Base-by-base conservation (phyloP, 116 monocot species). In the Iris pallida region DNA sequence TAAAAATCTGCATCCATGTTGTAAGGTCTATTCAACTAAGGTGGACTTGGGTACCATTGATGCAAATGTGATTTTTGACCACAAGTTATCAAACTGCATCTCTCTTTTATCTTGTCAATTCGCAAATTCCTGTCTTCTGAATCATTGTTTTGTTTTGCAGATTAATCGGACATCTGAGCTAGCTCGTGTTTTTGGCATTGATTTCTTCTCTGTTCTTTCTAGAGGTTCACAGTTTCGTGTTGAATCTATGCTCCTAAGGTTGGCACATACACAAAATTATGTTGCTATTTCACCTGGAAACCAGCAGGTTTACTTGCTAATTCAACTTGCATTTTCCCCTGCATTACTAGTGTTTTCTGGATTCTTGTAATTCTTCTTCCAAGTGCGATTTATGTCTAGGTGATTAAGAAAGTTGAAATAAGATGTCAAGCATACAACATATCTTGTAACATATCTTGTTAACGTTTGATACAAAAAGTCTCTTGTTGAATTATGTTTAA, bases 171-270 rank as follows among this genome's bases (percentile, higher is more conserved):
- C 93, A 46, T 98, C 97, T 83, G 93, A 98, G 78, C 90, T 98
- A 68, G 93, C 97, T 64, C 92, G 97, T 57, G 83, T 93, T 43
- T 98, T 98, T 82, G 97, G 97, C 41, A 98, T 98, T 71, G 97
- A 98, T 59, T 98, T 98, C 78, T 98, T 87, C 68, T 98, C 97
- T 47, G 97, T 98, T 47, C 81, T 98, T 20, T 93, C 97, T 65
- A 82, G 97, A 63, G 97, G 97, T 51, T 98, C 97, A 66, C 97
- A 98, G 56, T 98, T 76, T 75, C 93, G 97, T 66, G 97, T 98
- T 68, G 97, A 98, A 75, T 98, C 97, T 60, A 98, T 98, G 97
- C 84, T 98, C 51, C 47, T 98, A 47, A 90, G 97, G 71, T 63
- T 98, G 68, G 85, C 86, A 66, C 97, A 93, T 71, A 85, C 93